These are phyloP conservation scores for Forsythia viridissima DNA, from an alignment of 257 asterid species.

Conservation along the genomic window DNA sequence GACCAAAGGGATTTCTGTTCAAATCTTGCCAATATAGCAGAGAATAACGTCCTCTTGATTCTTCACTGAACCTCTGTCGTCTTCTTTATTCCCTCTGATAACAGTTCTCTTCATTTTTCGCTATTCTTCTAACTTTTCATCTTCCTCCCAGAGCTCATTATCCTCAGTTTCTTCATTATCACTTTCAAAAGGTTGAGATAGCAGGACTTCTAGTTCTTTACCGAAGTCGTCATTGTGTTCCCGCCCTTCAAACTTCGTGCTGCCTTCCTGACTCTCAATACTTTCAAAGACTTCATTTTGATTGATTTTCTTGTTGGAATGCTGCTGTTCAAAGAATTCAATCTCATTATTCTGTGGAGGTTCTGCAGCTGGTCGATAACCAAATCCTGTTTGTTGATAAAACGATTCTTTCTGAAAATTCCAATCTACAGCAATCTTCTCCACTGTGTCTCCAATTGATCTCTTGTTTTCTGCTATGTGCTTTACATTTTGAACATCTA, in stretches of 20 bases:
- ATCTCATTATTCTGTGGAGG: constrained; percentile 19
- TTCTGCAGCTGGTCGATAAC: constrained; percentile 16
- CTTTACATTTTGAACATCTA: constrained; percentile 63
- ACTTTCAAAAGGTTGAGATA: constrained; percentile 24
- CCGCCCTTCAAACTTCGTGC: constrained; percentile 8
- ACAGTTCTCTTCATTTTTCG: background rate
- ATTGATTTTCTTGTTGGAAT: constrained; percentile 9
- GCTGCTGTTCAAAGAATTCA: background rate
- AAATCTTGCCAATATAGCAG: background rate
- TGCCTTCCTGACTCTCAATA: background rate
- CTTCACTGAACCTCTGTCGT: background rate
- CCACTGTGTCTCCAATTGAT: constrained; percentile 60
- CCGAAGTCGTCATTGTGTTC: constrained; percentile 31
- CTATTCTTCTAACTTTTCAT: background rate
- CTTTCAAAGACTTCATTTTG: constrained; percentile 25
- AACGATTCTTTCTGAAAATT: constrained; percentile 52
- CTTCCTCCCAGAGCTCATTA: constrained; percentile 16
- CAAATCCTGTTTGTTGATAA: constrained; percentile 49
- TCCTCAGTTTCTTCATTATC: constrained; percentile 27
- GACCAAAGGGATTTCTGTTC: no score
- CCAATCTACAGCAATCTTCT: constrained; percentile 62
- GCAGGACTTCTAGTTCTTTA: constrained; percentile 38
- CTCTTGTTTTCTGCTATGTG: constrained; percentile 59
- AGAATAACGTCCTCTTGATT: constrained; percentile 1
- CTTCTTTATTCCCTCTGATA: background rate